Evolutionary conservation across 1,284 basidiomycete species (phyloP), one percentile per base, ranked within the genome.

Genomic region (Moesziomyces parantarcticus): DNA sequence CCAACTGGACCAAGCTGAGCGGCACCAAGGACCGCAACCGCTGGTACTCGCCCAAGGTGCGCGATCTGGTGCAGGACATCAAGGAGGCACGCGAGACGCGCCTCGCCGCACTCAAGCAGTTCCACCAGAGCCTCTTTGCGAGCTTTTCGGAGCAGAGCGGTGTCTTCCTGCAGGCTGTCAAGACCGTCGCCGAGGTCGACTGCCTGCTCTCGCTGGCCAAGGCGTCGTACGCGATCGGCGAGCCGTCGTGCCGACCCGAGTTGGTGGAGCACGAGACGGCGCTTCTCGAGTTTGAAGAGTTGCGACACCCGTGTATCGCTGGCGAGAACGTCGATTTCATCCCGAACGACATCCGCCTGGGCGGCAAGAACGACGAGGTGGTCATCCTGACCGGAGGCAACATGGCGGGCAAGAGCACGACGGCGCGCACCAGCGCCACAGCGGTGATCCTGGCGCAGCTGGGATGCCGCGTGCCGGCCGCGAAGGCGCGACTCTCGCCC

Each of bases 381-480:
- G 91, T 92, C 7, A 85, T 99, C 61, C 85, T 99, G 54, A 99
- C 97, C 16, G 96, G 95, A 87, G 95, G 96, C 18, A 98, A 94
- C 81, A 93, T 93, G 92, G 85, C 85, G 8, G 84, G 85, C 51
- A 85, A 85, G 66, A 84, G 83, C 58, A 85, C 85, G 0, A 81
- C 87, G 8, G 92, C 97, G 88, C 90, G 97, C 50, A 99, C 97
- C 92, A 97, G 95, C n/a, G 94, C 94, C 5, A 89, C 92, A 0
- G 95, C 92, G 29, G 90, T 97, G 63, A 97, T 98, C 76, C 92
- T 97, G 90, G 95, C 94, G 9, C 96, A 98, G 83, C 86, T 99
- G 20, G 97, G 97, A n/a, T 99, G 98, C 91, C 89, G 92, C 52
- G 93, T 99, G 3, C 97, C 97, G 3, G 96, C 97, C 0, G 84